Evolutionary conservation across 768 basidiomycete genomes (phyloP).

Genomic region (Galerina marginata): DNA sequence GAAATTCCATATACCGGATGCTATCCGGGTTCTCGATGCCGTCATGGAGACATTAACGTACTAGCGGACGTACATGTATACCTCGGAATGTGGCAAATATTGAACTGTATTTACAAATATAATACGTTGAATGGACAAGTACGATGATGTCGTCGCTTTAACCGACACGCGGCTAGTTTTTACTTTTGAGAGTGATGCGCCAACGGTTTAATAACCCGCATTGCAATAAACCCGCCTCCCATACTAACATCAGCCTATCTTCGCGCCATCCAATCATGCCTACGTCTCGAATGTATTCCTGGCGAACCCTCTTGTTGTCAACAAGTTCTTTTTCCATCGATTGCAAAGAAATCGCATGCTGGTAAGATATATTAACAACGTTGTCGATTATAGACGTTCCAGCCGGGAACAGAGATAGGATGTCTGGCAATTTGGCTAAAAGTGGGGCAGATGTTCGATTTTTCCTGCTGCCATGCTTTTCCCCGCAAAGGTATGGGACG

Average conservation of each 20-base stretch:
- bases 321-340: constrained; percentile 31
- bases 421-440: constrained; percentile 39
- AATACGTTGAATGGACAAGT: neutral
- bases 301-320: constrained; percentile 30
- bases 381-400: constrained; percentile 30
- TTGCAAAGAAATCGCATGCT: constrained; percentile 33
- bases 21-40: constrained; percentile 81
- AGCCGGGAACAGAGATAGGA: constrained; percentile 41
- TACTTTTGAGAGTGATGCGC: constrained; percentile 42
- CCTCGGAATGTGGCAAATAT: neutral
- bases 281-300: constrained; percentile 32
- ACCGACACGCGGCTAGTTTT: neutral
- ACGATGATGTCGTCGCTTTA: neutral
- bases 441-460: constrained; percentile 43
- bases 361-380: constrained; percentile 46
- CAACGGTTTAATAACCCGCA: constrained; percentile 52
- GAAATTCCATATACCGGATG: constrained; percentile 91
- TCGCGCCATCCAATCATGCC: constrained; percentile 49
- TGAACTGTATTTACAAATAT: neutral
- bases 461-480: neutral
- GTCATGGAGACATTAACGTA: constrained; percentile 83
- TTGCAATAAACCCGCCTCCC: constrained; percentile 58
- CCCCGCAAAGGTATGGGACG: constrained; percentile 13
- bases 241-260: constrained; percentile 49
- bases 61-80: constrained; percentile 37